phyloP scores from a whole-genome alignment of 2,329 filamentous ascomycete species.

The Pleomassaria siparia region DNA sequence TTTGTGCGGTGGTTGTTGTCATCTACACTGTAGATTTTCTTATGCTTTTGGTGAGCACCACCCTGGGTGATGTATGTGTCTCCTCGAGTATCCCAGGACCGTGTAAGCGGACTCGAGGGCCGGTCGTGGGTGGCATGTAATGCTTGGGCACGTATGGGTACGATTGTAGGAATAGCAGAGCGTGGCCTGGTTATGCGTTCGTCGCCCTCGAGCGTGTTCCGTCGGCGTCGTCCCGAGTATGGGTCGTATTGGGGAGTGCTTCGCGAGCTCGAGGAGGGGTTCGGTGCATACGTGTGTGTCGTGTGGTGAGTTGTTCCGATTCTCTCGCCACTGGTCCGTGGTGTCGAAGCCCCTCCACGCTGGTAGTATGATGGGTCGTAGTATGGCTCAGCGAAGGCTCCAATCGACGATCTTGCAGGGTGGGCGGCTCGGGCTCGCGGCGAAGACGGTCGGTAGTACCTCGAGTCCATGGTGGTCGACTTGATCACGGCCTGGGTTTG shows the following conservation, averaged over 20 bases:
- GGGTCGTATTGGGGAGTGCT: constrained; percentile 43
- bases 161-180: constrained; percentile 31
- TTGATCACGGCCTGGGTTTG: constrained; percentile 23
- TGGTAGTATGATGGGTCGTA: constrained; percentile 33
- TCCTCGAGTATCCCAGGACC: constrained; percentile 34
- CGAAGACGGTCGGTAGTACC: constrained; percentile 39
- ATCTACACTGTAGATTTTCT: constrained; percentile 53
- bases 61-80: constrained; percentile 43
- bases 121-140: constrained; percentile 26
- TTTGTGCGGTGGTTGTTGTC: constrained; percentile 43
- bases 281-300: constrained; percentile 23
- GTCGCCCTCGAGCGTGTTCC: constrained; percentile 46
- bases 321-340: constrained; percentile 38
- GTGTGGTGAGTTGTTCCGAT: constrained; percentile 27
- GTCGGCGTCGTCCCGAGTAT: constrained; percentile 49
- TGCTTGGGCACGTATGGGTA: constrained; percentile 33
- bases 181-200: constrained; percentile 39
- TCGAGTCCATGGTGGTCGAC: constrained; percentile 33
- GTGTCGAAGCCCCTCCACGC: constrained; percentile 29
- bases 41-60: constrained; percentile 41
- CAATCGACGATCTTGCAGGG: constrained; percentile 40
- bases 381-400: constrained; percentile 38
- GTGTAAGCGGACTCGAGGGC: constrained; percentile 47
- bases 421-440: constrained; percentile 35
- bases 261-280: constrained; percentile 29